Percentiles rank a stretch among this genome's conserved stretches.
These are phyloP conservation scores for Phytophthora meadii DNA, from an alignment of 352 stramenopile species.

Conservation along the genomic window DNA sequence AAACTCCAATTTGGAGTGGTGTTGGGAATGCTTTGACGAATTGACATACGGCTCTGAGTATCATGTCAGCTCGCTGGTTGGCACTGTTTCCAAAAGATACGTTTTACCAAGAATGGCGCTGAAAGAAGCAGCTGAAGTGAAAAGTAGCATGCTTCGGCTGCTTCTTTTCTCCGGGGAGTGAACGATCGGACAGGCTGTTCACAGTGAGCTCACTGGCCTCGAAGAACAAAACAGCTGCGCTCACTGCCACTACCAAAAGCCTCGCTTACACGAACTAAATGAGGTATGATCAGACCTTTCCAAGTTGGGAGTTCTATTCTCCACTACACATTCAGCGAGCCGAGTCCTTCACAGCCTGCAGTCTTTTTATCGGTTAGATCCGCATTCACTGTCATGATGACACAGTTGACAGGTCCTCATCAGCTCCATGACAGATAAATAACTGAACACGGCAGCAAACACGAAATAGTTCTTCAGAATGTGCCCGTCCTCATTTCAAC, in stretches of 20 bases:
- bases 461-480: constrained; percentile 5
- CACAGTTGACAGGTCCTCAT: too few species aligned
- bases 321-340: too few species aligned
- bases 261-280: background rate
- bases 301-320: too few species aligned
- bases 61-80: constrained; percentile 16
- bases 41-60: background rate
- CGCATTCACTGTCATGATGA: too few species aligned
- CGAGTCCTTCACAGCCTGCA: too few species aligned
- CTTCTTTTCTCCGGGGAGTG: constrained; percentile 22
- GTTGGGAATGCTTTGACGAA: too few species aligned
- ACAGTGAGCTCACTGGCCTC: background rate
- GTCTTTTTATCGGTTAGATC: too few species aligned
- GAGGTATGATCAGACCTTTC: background rate
- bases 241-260: constrained; percentile 9
- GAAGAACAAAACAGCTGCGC: constrained; percentile 20
- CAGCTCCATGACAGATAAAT: too few species aligned
- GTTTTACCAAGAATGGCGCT: constrained; percentile 1
- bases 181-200: constrained; percentile 14
- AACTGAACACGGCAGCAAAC: background rate
- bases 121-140: too few species aligned
- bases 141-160: constrained; percentile 8
- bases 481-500: constrained; percentile 8
- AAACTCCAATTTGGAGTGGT: too few species aligned
- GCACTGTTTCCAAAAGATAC: constrained; percentile 2